Base-by-base conservation (phyloP, 306 rosid species). In the Elaeagnus macrophylla region DNA sequence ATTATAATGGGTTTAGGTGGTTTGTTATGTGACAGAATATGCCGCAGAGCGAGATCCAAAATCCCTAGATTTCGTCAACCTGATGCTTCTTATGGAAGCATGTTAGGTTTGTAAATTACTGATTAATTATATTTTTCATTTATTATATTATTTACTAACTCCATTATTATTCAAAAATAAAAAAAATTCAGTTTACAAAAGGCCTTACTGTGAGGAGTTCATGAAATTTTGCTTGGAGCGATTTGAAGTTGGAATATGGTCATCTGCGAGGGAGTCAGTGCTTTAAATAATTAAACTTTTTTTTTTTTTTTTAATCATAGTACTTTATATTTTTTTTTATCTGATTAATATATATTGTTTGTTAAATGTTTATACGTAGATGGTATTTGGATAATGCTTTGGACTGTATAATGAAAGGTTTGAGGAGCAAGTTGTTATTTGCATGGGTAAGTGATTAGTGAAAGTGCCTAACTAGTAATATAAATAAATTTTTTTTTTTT, bases 171-270 rank as follows among this genome's bases (percentile, higher is more conserved):
- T 40, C 39, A 5, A n/a, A n/a, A n/a, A n/a, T n/a, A n/a, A n/a
- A n/a, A n/a, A n/a, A n/a, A n/a, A n/a, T n/a, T n/a, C n/a, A n/a
- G 78, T 72, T 13, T 77, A 9, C 7, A 42, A 16, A 25, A 61
- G 79, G 41, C 73, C 71, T 5, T 72, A 48, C 42, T 14, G 46
- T 16, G 48, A 43, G 5, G 73, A 72, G 1, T 77, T 77, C 35
- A 48, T 72, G 43, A 51, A 65, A 9, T 69, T 77, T 42, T 69
- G 76, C 53, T 51, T 72, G 1, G 68, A 72, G 44, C 68, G 76
- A 44, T 77, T 68, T 69, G 73, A 77, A 65, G 73, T 77, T 1
- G 82, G 73, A 0, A 39, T 65, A 7, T 69, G 76, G 76, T 52
- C 72, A 25, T 77, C 73, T 42, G 76, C 76, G 1, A 52, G 10